Evolutionary conservation across 306 rosid genomes (phyloP), one percentile per base, ranked within the genome.

Genomic region (Quillaja saponaria): DNA sequence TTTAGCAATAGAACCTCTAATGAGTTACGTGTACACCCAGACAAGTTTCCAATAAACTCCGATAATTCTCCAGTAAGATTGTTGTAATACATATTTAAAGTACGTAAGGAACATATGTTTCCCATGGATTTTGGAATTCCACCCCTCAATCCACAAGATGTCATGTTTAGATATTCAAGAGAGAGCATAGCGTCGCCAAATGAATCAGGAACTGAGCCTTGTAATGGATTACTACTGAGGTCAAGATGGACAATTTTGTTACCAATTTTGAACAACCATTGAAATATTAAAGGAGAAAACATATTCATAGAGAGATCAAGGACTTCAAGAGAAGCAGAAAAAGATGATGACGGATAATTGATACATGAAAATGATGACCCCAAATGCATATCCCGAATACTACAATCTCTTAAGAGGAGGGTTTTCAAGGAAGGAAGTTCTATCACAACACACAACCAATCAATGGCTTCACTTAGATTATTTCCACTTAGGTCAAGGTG

Each of bases 321-420:
- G 0, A 3, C 4, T 25, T 25, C 31, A 25, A 8, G 44, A 8
- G 7, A 6, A 12, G 10, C 1, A 2, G 44, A 39, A 1, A 39
- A 39, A 12, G 40, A 37, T 37, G 40, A 37, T 13, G 21, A 3
- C 13, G 55, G 7, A 49, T 2, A 16, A 12, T 19, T 49, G 1
- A 16, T 8, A 49, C 0, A 2, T 1, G 34, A 0, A 49, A 49
- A 0, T 17, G 34, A 17, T 39, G 10, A 12, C 7, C 1, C 2
- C 2, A 49, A 20, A 49, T 6, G 2, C 31, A 25, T 1, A 4
- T 49, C 25, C 5, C 1, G 14, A 20, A 49, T 15, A 16, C 15
- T 12, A 49, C 55, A 49, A 3, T 0, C 0, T 2, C 3, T 0
- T 6, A 49, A 17, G 34, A 0, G 0, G 10, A 49, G 2, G 55